Conservation (phyloP, 345 rosid genomes). For the Cochlearia excelsa region DNA sequence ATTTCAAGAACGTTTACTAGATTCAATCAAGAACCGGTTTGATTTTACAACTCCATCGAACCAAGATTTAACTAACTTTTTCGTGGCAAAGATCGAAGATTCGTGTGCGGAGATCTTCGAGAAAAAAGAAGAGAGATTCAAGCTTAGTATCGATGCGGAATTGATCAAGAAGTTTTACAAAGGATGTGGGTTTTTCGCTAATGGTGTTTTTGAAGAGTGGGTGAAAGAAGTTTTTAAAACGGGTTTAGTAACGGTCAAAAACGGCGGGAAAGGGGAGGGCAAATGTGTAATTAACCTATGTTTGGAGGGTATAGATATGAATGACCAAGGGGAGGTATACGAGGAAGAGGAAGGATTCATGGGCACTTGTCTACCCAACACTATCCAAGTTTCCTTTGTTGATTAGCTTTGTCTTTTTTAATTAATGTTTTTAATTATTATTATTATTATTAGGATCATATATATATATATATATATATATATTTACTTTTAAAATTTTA, state of each 20-base stretch:
- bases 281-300: conserved; percentile 39
- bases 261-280: conserved; percentile 40
- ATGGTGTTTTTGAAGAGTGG: conserved; percentile 71
- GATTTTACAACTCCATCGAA: conserved; percentile 40
- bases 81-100: conserved; percentile 43
- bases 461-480: conserved; percentile 8
- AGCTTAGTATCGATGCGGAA: conserved; percentile 52
- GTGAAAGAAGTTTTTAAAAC: conserved; percentile 58
- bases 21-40: conserved; percentile 51
- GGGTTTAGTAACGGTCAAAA: conserved; percentile 37
- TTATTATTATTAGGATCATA: conserved; percentile 7
- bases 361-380: conserved; percentile 40
- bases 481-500: conserved; percentile 4
- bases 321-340: conserved; percentile 36
- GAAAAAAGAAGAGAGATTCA: conserved; percentile 37
- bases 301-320: conserved; percentile 39
- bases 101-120: conserved; percentile 46
- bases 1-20: conserved; percentile 37
- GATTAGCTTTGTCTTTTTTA: conserved; percentile 31
- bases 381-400: conserved; percentile 38
- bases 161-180: conserved; percentile 46
- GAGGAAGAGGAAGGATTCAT: conserved; percentile 38
- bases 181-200: conserved; percentile 36
- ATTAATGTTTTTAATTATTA: conserved; percentile 2
- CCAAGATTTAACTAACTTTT: conserved; percentile 36